A percentile compares a stretch with the other conserved stretches of the same genome.
These are phyloP conservation scores for Nepenthes alata DNA, from an alignment of 179 eudicot species.

Conservation along the genomic window DNA sequence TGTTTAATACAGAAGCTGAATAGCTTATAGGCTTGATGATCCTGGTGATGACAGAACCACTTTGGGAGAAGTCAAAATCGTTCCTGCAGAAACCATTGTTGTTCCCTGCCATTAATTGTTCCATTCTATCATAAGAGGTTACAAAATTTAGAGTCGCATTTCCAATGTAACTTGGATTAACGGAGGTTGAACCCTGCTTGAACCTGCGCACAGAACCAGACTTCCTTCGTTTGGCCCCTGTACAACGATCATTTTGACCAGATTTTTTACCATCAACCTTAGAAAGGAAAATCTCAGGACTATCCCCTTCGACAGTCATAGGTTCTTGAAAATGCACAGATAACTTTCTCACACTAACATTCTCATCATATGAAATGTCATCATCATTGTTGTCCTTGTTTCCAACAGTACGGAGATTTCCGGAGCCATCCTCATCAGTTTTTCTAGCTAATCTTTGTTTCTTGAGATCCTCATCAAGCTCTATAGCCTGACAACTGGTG, in stretches of 20 bases:
- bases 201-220: constrained; percentile 86
- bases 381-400: constrained; percentile 21
- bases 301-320: constrained; percentile 23
- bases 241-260: constrained; percentile 38
- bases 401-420: constrained; percentile 21
- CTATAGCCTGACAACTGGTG: constrained; percentile 15
- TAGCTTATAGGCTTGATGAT: constrained; percentile 74
- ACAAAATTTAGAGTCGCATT: constrained; percentile 17
- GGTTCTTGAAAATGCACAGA: constrained; percentile 21
- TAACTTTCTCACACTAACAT: constrained; percentile 13
- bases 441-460: constrained; percentile 19
- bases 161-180: constrained; percentile 17
- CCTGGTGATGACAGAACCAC: constrained; percentile 36
- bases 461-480: constrained; percentile 17
- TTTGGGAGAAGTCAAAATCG: constrained; percentile 31
- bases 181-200: constrained; percentile 26
- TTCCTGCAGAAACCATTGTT: constrained; percentile 14
- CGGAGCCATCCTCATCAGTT: constrained; percentile 24
- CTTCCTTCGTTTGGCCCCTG: constrained; percentile 79
- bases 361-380: constrained; percentile 11
- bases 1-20: constrained; percentile 42
- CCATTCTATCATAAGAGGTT: constrained; percentile 26
- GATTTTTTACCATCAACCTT: constrained; percentile 33
- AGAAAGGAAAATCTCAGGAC: constrained; percentile 25
- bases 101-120: constrained; percentile 17